Percentiles rank a stretch among this genome's conserved stretches.
These are phyloP conservation scores for Suhomyces pyralidae DNA, from an alignment of 805 yeast species.

Conservation along the genomic window DNA sequence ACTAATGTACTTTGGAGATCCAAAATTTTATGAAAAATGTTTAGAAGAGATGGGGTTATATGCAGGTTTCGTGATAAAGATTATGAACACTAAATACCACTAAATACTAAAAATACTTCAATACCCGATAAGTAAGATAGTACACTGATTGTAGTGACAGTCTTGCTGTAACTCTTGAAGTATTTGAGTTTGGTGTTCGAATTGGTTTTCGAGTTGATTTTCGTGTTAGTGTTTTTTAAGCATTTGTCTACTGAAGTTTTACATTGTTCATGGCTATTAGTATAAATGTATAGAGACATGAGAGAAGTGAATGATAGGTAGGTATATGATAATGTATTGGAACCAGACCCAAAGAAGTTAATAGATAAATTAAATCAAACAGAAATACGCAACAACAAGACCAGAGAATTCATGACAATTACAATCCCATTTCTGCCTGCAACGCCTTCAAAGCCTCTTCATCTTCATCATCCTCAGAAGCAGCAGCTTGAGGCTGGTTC, in stretches of 20 bases:
- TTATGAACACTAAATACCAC: neutral
- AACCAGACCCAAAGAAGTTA: neutral
- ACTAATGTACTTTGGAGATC: neutral
- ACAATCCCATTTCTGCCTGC: conserved; percentile 86
- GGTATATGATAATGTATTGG: neutral
- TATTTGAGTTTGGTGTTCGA: neutral
- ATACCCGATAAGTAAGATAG: no score
- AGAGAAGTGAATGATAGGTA: neutral
- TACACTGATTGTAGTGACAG: no score
- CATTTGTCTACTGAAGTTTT: neutral
- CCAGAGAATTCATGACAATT: conserved; percentile 5
- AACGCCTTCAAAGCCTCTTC: conserved; percentile 76
- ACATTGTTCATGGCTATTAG: neutral
- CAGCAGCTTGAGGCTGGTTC: conserved; percentile 40
- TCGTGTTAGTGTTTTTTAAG: neutral
- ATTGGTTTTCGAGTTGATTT: neutral
- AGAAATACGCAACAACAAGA: neutral
- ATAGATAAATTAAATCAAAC: neutral
- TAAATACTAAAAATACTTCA: no score
- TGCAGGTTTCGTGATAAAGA: neutral
- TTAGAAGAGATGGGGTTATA: conserved; percentile 1
- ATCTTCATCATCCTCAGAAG: conserved; percentile 67
- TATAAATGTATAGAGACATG: neutral
- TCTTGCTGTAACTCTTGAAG: no score
- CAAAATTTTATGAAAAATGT: conserved; percentile 1